Base-by-base conservation (phyloP, 495 filamentous ascomycete species). In the Penicillium tannophilum region DNA sequence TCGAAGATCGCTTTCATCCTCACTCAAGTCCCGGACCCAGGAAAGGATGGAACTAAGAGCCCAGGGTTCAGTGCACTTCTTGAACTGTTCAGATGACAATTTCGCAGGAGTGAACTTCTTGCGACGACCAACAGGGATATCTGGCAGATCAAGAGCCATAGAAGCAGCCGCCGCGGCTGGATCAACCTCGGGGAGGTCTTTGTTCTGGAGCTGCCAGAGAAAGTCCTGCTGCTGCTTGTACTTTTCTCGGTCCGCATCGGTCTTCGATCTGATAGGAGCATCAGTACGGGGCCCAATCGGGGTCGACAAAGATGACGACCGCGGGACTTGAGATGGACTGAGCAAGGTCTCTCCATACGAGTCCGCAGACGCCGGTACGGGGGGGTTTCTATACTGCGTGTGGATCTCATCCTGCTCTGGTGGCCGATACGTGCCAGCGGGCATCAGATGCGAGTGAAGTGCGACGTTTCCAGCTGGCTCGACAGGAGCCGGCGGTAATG, bases 51-150 rank as follows among this genome's bases (percentile, higher is more conserved):
- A 84, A 71, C 90, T 96, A 48, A 99, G 78, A 3, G 93, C 91
- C 94, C 94, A 99, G 4, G 94, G 94, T 69, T 97, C 92, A 7
- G 76, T 64, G 66, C 94, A 99, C 63, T 86, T 90, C 56, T 86
- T 90, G 74, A 95, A 92, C 61, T 98, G 94, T 35, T 83, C 83
- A 16, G 88, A 81, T 5, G 88, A 90, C 35, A 99, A 77, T 66
- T 96, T 96, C n/a, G 90, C 83, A 0, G 92, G 92, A 54, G 90
- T 86, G 68, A 96, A 96, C 67, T 87, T 91, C 72, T 88, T 88
- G 61, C 86, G 84, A 55, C 88, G 81, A 11, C 84, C 86, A 19
- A 79, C 82, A 6, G 89, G 89, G 48, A 92, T 79, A 7, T 85
- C 82, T 52, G 90, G 90, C 42, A 89, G 82, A 71, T 90, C 89